These are phyloP conservation scores for Xylaria sp. DNA, from an alignment of 2,329 filamentous ascomycete species.

Conservation along the genomic window DNA sequence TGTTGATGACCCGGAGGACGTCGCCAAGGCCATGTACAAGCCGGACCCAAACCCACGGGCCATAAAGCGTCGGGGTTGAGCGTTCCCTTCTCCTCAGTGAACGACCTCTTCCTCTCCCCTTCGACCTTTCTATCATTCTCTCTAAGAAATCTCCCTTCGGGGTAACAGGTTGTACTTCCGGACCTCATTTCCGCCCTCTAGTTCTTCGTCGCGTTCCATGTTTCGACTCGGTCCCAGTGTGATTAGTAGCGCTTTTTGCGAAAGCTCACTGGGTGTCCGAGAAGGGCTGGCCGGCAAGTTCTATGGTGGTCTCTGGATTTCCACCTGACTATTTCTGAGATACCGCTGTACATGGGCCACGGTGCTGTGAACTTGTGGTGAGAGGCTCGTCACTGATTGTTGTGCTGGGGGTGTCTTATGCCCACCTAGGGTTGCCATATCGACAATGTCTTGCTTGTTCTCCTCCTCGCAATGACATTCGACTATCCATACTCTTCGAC, in stretches of 20 bases:
- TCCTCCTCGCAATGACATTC: conserved; percentile 11
- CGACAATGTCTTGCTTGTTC: conserved; percentile 36
- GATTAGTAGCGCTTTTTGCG: conserved; percentile 40
- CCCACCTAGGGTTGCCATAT: conserved; percentile 27
- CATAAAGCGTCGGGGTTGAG: not conserved
- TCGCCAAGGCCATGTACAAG: not conserved
- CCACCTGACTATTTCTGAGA: too few relatives aligned
- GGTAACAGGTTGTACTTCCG: not conserved
- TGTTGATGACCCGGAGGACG: not conserved
- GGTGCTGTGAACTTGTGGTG: conserved; percentile 8
- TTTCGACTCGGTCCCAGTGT: conserved; percentile 38
- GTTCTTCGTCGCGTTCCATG: conserved; percentile 38
- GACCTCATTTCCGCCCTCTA: not conserved
- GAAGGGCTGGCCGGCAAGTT: conserved; percentile 39
- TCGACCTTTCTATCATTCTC: not conserved
- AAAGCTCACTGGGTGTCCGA: conserved; percentile 40
- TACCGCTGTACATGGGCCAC: conserved; percentile 30
- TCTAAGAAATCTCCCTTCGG: not conserved
- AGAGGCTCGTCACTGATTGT: not conserved
- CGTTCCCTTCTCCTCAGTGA: not conserved
- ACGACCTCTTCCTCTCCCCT: not conserved
- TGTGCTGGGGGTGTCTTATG: conserved; percentile 30
- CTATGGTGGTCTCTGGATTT: not conserved
- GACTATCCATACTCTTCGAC: conserved; percentile 24
- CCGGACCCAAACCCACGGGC: not conserved